Evolutionary conservation across 1,139 yeast genomes (phyloP).

Genomic region (Candida gigantensis): DNA sequence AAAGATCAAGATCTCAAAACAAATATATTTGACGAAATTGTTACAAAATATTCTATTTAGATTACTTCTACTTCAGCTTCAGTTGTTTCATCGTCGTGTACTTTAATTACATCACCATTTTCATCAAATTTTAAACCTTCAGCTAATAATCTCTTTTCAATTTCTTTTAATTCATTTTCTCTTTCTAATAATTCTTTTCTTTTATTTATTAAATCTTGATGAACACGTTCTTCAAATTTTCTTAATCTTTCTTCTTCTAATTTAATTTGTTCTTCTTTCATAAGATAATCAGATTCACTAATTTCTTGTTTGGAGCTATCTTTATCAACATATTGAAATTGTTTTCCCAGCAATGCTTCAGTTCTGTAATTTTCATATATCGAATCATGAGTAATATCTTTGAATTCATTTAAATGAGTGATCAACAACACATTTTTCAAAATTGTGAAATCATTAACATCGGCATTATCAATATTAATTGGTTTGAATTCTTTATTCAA

Average conservation of each 20-base stretch:
- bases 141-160: slow-evolving; percentile 70
- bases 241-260: slow-evolving; percentile 77
- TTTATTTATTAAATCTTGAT: slow-evolving; percentile 82
- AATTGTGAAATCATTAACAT: slow-evolving; percentile 61
- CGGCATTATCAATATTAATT: slow-evolving; percentile 55
- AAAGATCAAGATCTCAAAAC: slow-evolving; percentile 54
- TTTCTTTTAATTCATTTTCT: slow-evolving; percentile 83
- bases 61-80: slow-evolving; percentile 3
- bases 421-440: slow-evolving; percentile 69
- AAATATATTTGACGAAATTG: slow-evolving; percentile 56
- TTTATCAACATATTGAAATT: slow-evolving; percentile 37
- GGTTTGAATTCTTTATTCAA: slow-evolving; percentile 40
- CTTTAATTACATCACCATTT: slow-evolving; percentile 42
- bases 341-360: slow-evolving; percentile 55
- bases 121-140: slow-evolving; percentile 52
- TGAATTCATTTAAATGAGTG: slow-evolving; percentile 77
- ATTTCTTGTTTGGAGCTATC: slow-evolving; percentile 15
- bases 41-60: slow-evolving; percentile 45
- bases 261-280: slow-evolving; percentile 79
- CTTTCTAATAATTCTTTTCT: slow-evolving; percentile 82
- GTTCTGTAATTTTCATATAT: slow-evolving; percentile 75
- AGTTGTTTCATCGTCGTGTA: slow-evolving; percentile 14
- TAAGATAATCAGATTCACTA: slow-evolving; percentile 51
- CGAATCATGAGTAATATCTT: slow-evolving; percentile 65
- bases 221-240: slow-evolving; percentile 85